Conservation (phyloP, 1,139 yeast genomes). For the Geotrichum reessii region DNA sequence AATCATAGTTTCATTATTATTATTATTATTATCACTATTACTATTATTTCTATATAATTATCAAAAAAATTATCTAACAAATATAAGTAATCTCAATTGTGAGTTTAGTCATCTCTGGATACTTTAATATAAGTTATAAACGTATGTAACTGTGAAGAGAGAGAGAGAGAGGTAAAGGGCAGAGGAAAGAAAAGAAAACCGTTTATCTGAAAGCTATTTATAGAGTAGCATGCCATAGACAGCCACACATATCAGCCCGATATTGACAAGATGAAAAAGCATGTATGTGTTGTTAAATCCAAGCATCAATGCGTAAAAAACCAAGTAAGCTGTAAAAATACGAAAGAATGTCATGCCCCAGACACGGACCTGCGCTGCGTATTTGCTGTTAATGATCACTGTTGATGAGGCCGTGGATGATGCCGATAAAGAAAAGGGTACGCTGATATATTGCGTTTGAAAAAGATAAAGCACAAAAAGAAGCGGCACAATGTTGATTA, state of each 20-base stretch:
- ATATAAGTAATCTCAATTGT: too few species aligned
- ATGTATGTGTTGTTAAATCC: constrained; percentile 35
- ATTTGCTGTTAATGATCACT: background rate
- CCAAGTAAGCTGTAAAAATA: background rate
- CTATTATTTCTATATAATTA: too few species aligned
- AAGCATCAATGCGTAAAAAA: constrained; percentile 29
- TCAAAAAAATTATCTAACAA: too few species aligned
- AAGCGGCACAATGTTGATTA: constrained; percentile 32
- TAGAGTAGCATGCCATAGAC: background rate
- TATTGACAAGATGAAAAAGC: constrained; percentile 34
- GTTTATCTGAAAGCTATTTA: background rate
- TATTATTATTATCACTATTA: too few species aligned
- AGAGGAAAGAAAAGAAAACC: background rate
- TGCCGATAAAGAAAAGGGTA: background rate
- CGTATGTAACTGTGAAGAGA: too few species aligned
- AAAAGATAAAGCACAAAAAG: constrained; percentile 24
- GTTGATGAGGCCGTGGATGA: background rate
- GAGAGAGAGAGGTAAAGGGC: background rate
- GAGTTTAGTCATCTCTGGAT: too few species aligned
- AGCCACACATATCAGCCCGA: background rate
- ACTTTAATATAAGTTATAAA: too few species aligned
- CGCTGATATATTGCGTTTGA: constrained; percentile 13
- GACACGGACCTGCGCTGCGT: background rate
- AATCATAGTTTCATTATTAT: too few species aligned
- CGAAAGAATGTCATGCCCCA: background rate